Percentiles rank a stretch among this genome's conserved stretches.
phyloP scores from a whole-genome alignment of 1,284 basidiomycete genomes.

The Malassezia brasiliensis region DNA sequence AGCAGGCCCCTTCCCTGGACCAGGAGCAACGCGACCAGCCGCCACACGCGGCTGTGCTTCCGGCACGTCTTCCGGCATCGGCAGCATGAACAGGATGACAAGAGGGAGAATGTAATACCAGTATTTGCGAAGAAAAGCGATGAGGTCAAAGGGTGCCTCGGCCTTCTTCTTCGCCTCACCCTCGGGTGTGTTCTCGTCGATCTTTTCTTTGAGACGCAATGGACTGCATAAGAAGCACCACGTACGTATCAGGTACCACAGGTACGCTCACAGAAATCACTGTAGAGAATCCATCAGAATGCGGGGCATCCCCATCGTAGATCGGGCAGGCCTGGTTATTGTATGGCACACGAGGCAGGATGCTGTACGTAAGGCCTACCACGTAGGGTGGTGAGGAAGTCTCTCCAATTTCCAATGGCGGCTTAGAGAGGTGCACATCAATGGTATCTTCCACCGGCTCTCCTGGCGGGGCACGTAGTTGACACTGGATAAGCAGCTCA shows the following conservation, averaged over 20 bases:
- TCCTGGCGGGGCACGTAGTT: background rate
- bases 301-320: background rate
- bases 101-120: constrained; percentile 33
- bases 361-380: constrained; percentile 4
- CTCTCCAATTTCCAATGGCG: background rate
- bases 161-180: constrained; percentile 17
- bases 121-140: constrained; percentile 31
- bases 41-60: background rate
- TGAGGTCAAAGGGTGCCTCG: constrained; percentile 19
- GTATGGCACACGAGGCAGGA: background rate
- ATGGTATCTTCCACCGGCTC: constrained; percentile 3
- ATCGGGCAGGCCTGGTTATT: constrained; percentile 4
- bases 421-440: constrained; percentile 1
- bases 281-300: background rate
- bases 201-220: background rate
- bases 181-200: constrained; percentile 5
- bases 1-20: background rate
- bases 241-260: background rate
- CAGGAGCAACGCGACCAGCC: background rate
- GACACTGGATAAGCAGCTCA: constrained; percentile 7
- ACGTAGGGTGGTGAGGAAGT: background rate
- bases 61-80: constrained; percentile 20
- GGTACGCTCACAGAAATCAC: constrained; percentile 1
- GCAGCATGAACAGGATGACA: constrained; percentile 24
- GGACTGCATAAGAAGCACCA: background rate